Evolutionary conservation across 495 filamentous ascomycete species (phyloP), one percentile per base, ranked within the genome.

Genomic region (Friedmanniomyces simplex): DNA sequence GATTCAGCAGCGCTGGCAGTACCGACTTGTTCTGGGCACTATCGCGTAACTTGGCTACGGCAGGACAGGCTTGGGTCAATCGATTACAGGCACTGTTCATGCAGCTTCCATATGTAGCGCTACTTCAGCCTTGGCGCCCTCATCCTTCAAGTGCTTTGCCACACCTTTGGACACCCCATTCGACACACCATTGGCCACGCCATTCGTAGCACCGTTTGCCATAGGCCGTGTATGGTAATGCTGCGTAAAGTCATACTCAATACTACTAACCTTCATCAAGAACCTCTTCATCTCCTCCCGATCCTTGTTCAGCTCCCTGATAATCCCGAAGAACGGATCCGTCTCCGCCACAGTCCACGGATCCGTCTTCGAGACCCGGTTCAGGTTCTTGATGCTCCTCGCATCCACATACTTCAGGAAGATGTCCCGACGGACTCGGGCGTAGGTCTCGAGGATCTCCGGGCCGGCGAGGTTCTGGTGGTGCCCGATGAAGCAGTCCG

Each of bases 391-490:
- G 52, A 57, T 52, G 10, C 32, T 47, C 18, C 59, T 20, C 46
- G 52, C 42, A 48, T 67, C 65, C 13, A 67, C 63, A 18, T 63
- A 57, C 18, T 55, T 61, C 28, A 62, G 24, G 51, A 67, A 67
- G 21, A 60, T 63, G 26, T 63, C 59, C 4, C 62, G 36, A 20
- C 65, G 41, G 1, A 64, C 62, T 7, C 54, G 36, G n/a, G 63
- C 53, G 45, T 62, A 66, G 2, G 63, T 63, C 1, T 64, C 60
- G 10, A 66, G 55, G 14, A 66, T 61, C 26, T 57, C 50, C 18
- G 48, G 47, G 41, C 39, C 46, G 4, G 59, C 59, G 5, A 41
- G 34, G 24, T 53, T 53, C 28, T 61, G 8, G 28, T 61, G 28
- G 21, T 57, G 52, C 5, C 59, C 59, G 11, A 61, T 61, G 32